Evolutionary conservation across 495 filamentous ascomycete species (phyloP), one percentile per base, ranked within the genome.

Genomic region (Xylaria venustula): DNA sequence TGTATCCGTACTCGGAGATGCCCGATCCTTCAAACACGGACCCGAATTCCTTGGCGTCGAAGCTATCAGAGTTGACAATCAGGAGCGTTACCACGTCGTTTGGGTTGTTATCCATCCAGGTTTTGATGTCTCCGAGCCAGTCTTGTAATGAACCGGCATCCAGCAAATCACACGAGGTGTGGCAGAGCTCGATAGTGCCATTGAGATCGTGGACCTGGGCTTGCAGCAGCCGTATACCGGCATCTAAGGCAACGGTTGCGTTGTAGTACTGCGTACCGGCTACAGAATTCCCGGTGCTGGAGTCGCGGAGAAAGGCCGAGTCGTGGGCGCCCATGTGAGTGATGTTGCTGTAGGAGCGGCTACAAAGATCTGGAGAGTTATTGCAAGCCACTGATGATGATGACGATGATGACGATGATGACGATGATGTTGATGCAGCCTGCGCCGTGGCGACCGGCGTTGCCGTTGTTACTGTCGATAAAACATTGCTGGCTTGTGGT

Each of bases 321-420:
- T 90, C 83, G 71, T 92, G 89, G 25, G 88, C 82, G 19, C 88
- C 89, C 66, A 90, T 77, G 63, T 87, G 80, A 1, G 87, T 87
- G 61, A 91, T 75, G 54, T 87, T 84, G 67, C 79, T 84, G 77
- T 89, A 90, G 6, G 76, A 69, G 14, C 83, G 82, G 47, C 68
- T 66, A 73, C 88, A 90, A 58, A 88, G 82, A 45, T 79, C 71
- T 2, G 85, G 74, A 30, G 81, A 85, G 74, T 88, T 89, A 68
- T 92, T 92, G 77, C 89, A 91, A 34, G 81, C 77, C 15, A 67
- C 65, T 25, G 63, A 61, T 12, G 62, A 58, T 34, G 60, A 14
- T 4, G 66, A 37, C 14, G 52, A 5, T 34, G 30, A 4, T 11
- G 30, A 34, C 11, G 30, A 4, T 11, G 30, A 34, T 34, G 11